A percentile compares a stretch with the other conserved stretches of the same genome.
These are phyloP conservation scores for Coleophoma eucalyptorum DNA, from an alignment of 2,329 filamentous ascomycete genomes.

Conservation along the genomic window DNA sequence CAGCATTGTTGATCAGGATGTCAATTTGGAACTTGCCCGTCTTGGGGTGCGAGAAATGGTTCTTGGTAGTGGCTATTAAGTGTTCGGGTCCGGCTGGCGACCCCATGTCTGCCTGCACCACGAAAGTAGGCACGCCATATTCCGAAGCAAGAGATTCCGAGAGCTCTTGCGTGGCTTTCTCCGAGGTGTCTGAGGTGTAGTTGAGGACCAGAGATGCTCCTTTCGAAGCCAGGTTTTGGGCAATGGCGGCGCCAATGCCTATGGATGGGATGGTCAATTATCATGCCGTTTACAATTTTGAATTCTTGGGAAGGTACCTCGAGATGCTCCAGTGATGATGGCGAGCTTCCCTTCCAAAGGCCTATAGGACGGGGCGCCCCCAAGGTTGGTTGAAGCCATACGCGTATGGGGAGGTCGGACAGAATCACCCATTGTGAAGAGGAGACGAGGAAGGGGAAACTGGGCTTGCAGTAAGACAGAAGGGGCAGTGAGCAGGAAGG, in stretches of 20 bases:
- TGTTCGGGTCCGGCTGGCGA: slow-evolving; percentile 54
- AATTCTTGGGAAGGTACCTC: slow-evolving; percentile 48
- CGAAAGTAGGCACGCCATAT: slow-evolving; percentile 56
- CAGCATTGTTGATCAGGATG: slow-evolving; percentile 86
- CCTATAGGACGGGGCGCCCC: slow-evolving; percentile 14
- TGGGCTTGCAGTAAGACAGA: not conserved
- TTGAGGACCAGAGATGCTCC: slow-evolving; percentile 61
- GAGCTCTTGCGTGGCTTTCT: slow-evolving; percentile 45
- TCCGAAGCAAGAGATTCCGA: slow-evolving; percentile 49
- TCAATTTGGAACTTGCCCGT: slow-evolving; percentile 61
- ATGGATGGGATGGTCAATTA: slow-evolving; percentile 8
- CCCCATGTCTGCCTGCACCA: slow-evolving; percentile 70
- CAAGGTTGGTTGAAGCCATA: slow-evolving; percentile 10
- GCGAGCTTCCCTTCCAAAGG: slow-evolving; percentile 70
- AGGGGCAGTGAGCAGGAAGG: not conserved
- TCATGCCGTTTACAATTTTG: not conserved
- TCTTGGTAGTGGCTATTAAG: slow-evolving; percentile 54
- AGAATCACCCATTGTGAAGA: not conserved
- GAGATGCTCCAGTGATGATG: slow-evolving; percentile 74
- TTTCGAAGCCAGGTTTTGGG: slow-evolving; percentile 67
- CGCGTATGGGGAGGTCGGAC: slow-evolving; percentile 3
- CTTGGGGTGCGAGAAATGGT: slow-evolving; percentile 50
- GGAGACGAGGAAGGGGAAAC: too few relatives aligned
- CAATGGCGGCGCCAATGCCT: slow-evolving; percentile 68
- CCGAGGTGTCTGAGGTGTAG: slow-evolving; percentile 61